phyloP scores from a whole-genome alignment of 148 eudicot species.

The Heliamphora exappendiculata region DNA sequence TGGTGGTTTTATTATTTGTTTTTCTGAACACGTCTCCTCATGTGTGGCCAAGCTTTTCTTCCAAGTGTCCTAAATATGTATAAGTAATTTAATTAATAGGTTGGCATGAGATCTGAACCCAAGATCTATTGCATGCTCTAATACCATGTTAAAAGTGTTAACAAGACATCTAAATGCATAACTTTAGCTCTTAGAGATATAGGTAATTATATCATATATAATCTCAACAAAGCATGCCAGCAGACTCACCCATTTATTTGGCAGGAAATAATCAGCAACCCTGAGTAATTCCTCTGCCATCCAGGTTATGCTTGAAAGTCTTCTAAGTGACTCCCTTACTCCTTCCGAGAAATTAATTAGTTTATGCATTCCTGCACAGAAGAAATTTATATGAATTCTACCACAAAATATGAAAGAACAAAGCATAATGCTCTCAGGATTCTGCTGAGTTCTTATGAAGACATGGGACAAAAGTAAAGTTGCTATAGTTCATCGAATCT shows the following conservation, averaged over 20 bases:
- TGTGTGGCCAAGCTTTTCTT: too few species aligned
- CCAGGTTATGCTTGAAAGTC: slow-evolving; percentile 43
- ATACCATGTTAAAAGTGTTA: too few species aligned
- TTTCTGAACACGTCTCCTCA: too few species aligned
- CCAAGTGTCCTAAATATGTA: too few species aligned
- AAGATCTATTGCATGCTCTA: too few species aligned
- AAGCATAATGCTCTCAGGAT: background rate
- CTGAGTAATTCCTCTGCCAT: slow-evolving; percentile 55
- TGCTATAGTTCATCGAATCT: background rate
- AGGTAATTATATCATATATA: too few species aligned
- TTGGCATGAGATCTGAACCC: too few species aligned
- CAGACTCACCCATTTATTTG: slow-evolving; percentile 53
- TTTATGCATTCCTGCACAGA: slow-evolving; percentile 41
- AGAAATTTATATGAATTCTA: slow-evolving; percentile 5
- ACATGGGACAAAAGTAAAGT: background rate
- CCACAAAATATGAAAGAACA: background rate
- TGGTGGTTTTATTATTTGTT: too few species aligned
- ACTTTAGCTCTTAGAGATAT: too few species aligned
- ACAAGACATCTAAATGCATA: too few species aligned
- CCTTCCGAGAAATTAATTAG: slow-evolving; percentile 47
- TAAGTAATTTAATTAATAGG: too few species aligned
- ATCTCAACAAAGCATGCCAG: too few species aligned
- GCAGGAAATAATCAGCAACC: slow-evolving; percentile 50
- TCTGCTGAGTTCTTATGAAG: background rate
- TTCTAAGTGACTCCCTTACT: slow-evolving; percentile 50